Conservation (phyloP, 139 green algal species). For the Coelastrella sp. region DNA sequence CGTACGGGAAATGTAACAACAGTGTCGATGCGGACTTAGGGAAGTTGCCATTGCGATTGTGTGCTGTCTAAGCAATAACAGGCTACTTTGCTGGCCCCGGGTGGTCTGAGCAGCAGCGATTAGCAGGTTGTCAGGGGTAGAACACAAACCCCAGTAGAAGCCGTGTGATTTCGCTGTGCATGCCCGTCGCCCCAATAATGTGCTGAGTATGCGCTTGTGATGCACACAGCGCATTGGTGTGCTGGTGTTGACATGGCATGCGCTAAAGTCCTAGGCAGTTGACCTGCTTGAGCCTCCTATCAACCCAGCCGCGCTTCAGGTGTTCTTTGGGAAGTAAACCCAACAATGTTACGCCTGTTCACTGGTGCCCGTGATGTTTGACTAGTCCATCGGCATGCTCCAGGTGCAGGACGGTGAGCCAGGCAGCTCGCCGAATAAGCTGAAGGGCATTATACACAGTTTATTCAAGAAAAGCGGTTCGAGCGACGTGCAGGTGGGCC, state of each 20-base stretch:
- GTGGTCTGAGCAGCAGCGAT: too few relatives aligned
- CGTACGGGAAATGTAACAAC: background rate
- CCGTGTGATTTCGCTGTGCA: too few relatives aligned
- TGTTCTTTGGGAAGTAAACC: too few relatives aligned
- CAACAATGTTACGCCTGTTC: too few relatives aligned
- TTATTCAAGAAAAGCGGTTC: background rate
- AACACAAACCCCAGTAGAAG: too few relatives aligned
- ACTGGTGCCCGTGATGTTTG: background rate
- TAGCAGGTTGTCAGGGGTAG: too few relatives aligned
- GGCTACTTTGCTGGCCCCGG: too few relatives aligned
- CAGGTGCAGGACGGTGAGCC: background rate
- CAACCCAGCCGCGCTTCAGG: too few relatives aligned
- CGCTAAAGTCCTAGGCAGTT: background rate
- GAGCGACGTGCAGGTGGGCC: background rate
- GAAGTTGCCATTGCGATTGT: background rate
- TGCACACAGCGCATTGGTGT: background rate
- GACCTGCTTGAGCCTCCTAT: background rate
- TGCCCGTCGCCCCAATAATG: too few relatives aligned
- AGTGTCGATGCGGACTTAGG: too few relatives aligned
- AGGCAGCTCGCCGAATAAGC: constrained; percentile 1
- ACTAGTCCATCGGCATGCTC: background rate
- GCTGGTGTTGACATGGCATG: background rate
- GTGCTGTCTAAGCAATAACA: background rate
- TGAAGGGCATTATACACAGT: constrained; percentile 16
- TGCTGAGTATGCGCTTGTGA: too few relatives aligned